Percentiles rank a stretch among this genome's conserved stretches.
phyloP scores from a whole-genome alignment of 306 rosid species.

The Fragaria nilgerrensis region DNA sequence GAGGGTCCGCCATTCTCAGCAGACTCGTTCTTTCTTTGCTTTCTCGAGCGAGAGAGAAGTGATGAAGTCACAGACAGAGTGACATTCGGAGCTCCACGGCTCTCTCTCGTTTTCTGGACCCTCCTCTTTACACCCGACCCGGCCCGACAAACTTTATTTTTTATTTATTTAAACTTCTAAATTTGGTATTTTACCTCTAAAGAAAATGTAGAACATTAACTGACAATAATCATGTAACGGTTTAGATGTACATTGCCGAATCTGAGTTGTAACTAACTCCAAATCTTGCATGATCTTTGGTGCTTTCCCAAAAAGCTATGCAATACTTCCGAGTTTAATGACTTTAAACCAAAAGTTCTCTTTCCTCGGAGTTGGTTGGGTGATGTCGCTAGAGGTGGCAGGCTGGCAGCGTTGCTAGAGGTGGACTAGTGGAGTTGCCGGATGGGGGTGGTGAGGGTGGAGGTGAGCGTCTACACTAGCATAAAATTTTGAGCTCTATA shows the following conservation, averaged over 20 bases:
- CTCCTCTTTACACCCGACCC: background rate
- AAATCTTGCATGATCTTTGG: no score
- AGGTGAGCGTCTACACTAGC: background rate
- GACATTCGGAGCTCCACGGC: conserved; percentile 8
- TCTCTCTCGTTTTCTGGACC: background rate
- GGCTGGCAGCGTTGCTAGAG: no score
- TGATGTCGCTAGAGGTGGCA: background rate
- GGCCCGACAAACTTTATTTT: background rate
- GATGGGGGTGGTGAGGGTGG: background rate
- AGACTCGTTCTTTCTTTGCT: background rate
- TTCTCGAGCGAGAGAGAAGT: background rate
- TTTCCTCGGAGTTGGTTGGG: background rate
- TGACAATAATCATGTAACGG: background rate
- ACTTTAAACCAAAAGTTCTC: background rate
- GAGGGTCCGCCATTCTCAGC: conserved; percentile 61
- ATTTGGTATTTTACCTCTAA: no score
- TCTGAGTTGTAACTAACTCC: no score
- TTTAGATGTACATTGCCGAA: background rate
- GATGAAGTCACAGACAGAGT: background rate
- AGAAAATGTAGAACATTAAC: no score
- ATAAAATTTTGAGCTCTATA: no score
- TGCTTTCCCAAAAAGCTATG: no score
- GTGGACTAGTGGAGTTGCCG: background rate
- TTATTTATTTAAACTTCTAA: no score
- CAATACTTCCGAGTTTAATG: background rate